phyloP scores from a whole-genome alignment of 495 filamentous ascomycete species.

The Neohortaea acidophila region DNA sequence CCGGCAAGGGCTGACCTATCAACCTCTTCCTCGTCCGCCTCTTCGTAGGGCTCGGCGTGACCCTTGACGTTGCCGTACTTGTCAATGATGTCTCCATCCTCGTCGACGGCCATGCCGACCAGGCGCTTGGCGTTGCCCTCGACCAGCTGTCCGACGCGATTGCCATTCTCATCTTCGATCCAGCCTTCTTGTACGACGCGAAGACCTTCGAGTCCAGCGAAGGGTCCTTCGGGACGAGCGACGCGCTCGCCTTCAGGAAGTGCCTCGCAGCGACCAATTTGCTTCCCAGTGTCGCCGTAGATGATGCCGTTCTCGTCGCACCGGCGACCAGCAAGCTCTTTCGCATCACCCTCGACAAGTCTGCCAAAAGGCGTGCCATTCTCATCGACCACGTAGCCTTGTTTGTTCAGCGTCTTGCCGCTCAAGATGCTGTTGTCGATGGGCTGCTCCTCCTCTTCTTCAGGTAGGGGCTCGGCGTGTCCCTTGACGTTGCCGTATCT shows the following conservation, averaged over 20 bases:
- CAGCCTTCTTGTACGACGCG: constrained; percentile 55
- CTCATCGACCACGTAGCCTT: constrained; percentile 56
- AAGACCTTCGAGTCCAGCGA: constrained; percentile 58
- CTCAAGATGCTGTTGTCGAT: constrained; percentile 49
- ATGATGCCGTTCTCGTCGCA: constrained; percentile 59
- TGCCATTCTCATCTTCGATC: constrained; percentile 51
- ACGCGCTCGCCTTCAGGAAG: constrained; percentile 61
- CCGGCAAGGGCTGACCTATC: constrained; percentile 62
- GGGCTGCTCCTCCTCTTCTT: constrained; percentile 32
- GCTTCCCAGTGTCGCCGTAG: constrained; percentile 56
- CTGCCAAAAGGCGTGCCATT: constrained; percentile 56
- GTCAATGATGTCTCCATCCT: constrained; percentile 74
- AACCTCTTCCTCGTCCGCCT: constrained; percentile 38
- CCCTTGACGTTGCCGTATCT: constrained; percentile 56
- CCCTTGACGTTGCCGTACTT: constrained; percentile 67
- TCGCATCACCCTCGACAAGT: constrained; percentile 52
- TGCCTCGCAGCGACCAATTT: constrained; percentile 59
- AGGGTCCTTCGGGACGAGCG: constrained; percentile 49
- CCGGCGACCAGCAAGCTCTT: constrained; percentile 52
- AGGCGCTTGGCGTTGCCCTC: constrained; percentile 61
- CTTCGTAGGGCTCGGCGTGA: constrained; percentile 54
- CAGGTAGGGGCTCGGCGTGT: constrained; percentile 42
- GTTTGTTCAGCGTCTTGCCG: constrained; percentile 63
- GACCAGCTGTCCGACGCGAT: constrained; percentile 53
- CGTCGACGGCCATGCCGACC: constrained; percentile 60